phyloP scores from a whole-genome alignment of 495 filamentous ascomycete genomes.

The Neurospora tetraspora region DNA sequence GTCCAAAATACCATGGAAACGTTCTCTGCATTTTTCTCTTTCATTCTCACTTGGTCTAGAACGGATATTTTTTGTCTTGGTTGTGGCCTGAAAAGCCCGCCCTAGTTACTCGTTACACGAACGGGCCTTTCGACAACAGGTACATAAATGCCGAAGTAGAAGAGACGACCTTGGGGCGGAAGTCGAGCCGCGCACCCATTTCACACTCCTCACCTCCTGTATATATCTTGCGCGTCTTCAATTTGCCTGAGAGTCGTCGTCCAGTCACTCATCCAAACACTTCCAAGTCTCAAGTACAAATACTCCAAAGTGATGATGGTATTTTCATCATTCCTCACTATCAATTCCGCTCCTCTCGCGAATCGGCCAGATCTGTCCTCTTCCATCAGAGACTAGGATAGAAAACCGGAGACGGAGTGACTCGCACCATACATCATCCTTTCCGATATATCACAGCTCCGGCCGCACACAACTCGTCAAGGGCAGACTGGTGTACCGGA shows the following conservation, averaged over 20 bases:
- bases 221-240: not conserved
- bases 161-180: not conserved
- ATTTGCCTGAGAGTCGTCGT: not conserved
- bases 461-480: not conserved
- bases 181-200: not conserved
- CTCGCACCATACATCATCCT: not conserved
- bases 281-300: not conserved
- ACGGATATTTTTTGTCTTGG: not conserved
- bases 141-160: not conserved
- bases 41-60: not conserved
- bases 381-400: not conserved
- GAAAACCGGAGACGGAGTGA: not conserved
- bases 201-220: not conserved
- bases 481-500: not conserved
- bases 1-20: not conserved
- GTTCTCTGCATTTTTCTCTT: not conserved
- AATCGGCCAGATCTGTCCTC: not conserved
- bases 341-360: not conserved
- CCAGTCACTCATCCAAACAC: not conserved
- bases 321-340: not conserved
- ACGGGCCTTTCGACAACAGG: not conserved
- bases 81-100: not conserved
- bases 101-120: not conserved
- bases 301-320: not conserved
- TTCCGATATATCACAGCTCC: not conserved